Evolutionary conservation across 495 filamentous ascomycete species (phyloP).

Genomic region (Oleoguttula mirabilis): DNA sequence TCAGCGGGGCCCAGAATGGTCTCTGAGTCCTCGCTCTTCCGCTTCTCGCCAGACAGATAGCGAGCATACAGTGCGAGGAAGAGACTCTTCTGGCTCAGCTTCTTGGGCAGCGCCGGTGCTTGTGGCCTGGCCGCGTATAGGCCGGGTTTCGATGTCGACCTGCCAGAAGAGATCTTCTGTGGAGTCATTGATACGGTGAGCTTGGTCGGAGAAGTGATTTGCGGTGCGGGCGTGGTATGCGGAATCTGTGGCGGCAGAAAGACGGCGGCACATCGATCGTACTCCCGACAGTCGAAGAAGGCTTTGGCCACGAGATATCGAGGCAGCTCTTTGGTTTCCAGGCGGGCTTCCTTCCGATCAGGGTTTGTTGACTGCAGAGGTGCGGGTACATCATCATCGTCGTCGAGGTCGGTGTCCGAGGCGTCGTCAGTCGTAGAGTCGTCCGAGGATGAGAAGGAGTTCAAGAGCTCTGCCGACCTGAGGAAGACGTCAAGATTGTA

Average conservation of each 20-base stretch:
- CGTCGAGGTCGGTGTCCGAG: constrained; percentile 39
- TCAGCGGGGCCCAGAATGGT: constrained; percentile 95
- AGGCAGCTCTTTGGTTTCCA: constrained; percentile 69
- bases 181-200: neutral
- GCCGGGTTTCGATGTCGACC: constrained; percentile 30
- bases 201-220: constrained; percentile 1
- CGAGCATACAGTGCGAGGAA: constrained; percentile 90
- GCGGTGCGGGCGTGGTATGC: constrained; percentile 39
- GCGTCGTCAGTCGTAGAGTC: constrained; percentile 29
- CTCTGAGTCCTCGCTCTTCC: constrained; percentile 89
- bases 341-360: constrained; percentile 54
- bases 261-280: constrained; percentile 82
- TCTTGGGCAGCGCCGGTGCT: constrained; percentile 27
- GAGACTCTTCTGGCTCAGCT: constrained; percentile 76
- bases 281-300: constrained; percentile 92
- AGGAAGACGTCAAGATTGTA: constrained; percentile 12
- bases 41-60: constrained; percentile 87
- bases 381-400: constrained; percentile 39
- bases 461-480: constrained; percentile 92
- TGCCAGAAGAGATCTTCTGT: constrained; percentile 22
- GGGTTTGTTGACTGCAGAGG: constrained; percentile 28
- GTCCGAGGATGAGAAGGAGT: constrained; percentile 49
- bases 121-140: constrained; percentile 35
- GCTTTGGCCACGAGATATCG: constrained; percentile 87
- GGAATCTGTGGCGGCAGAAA: constrained; percentile 61